Evolutionary conservation across 2,329 filamentous ascomycete species (phyloP).

Genomic region (Nectriaceae sp.): DNA sequence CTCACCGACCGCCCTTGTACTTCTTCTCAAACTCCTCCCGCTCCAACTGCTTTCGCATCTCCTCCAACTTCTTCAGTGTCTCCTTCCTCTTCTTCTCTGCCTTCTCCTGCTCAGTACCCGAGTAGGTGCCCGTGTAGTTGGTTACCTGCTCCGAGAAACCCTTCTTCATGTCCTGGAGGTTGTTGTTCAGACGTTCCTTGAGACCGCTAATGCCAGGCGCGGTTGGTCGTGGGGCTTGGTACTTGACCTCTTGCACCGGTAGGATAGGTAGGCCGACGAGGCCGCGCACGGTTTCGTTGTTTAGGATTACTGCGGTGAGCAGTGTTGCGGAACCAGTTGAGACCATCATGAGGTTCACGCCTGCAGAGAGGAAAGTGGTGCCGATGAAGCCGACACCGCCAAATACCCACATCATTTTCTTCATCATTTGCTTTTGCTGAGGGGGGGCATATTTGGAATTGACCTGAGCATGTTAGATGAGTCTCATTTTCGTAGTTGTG

Average conservation of each 20-base stretch:
- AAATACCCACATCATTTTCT: conserved; percentile 45
- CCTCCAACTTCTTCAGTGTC: conserved; percentile 37
- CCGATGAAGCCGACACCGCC: conserved; percentile 45
- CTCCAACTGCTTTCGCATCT: conserved; percentile 37
- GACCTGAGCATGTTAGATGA: conserved; percentile 34
- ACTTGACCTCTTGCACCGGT: conserved; percentile 29
- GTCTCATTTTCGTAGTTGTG: too few species aligned
- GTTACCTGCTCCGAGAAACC: conserved; percentile 35
- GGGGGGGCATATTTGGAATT: conserved; percentile 36
- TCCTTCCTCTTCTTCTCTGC: conserved; percentile 38
- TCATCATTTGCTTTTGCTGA: conserved; percentile 38
- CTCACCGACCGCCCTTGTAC: conserved; percentile 34
- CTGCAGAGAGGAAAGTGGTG: conserved; percentile 50
- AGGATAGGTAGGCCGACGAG: conserved; percentile 40
- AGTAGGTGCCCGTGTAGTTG: conserved; percentile 37
- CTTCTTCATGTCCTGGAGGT: conserved; percentile 41
- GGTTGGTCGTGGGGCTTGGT: conserved; percentile 37
- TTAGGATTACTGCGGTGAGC: conserved; percentile 40
- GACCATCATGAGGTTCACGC: conserved; percentile 50
- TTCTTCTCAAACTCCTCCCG: conserved; percentile 43
- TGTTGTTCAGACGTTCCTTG: conserved; percentile 34
- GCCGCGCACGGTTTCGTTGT: conserved; percentile 40
- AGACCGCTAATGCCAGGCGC: conserved; percentile 26
- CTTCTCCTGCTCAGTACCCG: conserved; percentile 34
- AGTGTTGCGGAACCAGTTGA: conserved; percentile 41